phyloP scores from a whole-genome alignment of 345 rosid genomes.

The Excoecaria cochinchinensis region DNA sequence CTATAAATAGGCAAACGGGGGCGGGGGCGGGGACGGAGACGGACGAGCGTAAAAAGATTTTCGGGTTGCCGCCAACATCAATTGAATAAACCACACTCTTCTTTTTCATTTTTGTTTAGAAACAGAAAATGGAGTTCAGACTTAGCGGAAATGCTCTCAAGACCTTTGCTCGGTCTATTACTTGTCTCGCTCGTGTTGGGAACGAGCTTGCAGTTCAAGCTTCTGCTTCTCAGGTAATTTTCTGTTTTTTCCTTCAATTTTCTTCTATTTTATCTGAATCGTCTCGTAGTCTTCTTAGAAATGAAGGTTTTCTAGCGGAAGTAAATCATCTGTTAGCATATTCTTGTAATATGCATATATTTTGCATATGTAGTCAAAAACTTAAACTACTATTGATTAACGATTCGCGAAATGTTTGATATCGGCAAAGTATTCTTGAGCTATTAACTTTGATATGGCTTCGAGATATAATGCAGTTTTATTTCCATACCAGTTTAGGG shows the following conservation, averaged over 20 bases:
- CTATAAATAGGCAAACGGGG: neutral
- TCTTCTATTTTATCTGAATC: neutral
- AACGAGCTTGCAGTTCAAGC: slow-evolving; percentile 85
- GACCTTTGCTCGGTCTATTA: slow-evolving; percentile 70
- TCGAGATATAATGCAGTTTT: neutral
- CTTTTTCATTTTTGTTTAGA: neutral
- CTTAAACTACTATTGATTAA: neutral
- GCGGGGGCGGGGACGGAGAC: neutral
- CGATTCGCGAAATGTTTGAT: neutral
- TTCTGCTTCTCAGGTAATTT: slow-evolving; percentile 63
- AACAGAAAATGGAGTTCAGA: slow-evolving; percentile 61
- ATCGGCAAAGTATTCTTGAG: too few relatives aligned
- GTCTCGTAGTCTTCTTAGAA: too few relatives aligned
- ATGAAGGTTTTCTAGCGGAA: neutral
- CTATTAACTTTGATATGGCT: neutral
- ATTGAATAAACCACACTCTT: neutral
- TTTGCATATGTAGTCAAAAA: neutral
- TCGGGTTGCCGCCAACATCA: slow-evolving; percentile 21
- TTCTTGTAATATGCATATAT: neutral
- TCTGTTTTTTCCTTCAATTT: neutral
- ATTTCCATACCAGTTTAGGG: neutral
- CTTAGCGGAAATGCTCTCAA: slow-evolving; percentile 75
- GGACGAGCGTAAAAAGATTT: neutral
- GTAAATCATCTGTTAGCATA: neutral
- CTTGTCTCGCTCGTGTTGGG: slow-evolving; percentile 75